These are phyloP conservation scores for Lonicera japonica DNA, from an alignment of 129 eudicot species.

Conservation along the genomic window DNA sequence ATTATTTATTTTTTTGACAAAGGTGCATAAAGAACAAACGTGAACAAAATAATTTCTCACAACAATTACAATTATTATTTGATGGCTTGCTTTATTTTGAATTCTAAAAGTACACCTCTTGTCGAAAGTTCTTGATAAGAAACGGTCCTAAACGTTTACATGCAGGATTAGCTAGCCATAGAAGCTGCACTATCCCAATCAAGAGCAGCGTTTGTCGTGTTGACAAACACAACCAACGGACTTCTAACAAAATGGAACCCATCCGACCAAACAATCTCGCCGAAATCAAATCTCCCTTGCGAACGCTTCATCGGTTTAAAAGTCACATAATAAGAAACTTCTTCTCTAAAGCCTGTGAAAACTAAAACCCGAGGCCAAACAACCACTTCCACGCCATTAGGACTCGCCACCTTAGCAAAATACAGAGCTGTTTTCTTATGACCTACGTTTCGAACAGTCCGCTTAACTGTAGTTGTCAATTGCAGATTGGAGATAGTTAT, in stretches of 20 bases:
- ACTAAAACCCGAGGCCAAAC: constrained; percentile 66
- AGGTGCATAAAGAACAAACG: too few relatives aligned
- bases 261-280: constrained; percentile 73
- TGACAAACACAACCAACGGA: constrained; percentile 55
- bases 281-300: constrained; percentile 61
- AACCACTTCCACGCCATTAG: constrained; percentile 58
- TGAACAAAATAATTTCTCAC: too few relatives aligned
- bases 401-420: constrained; percentile 35
- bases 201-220: constrained; percentile 17
- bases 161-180: too few relatives aligned
- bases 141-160: too few relatives aligned
- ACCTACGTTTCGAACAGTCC: constrained; percentile 56
- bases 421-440: constrained; percentile 34
- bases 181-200: not conserved
- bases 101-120: too few relatives aligned
- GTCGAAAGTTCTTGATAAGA: too few relatives aligned
- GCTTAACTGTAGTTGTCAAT: constrained; percentile 30
- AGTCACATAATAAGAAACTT: constrained; percentile 39
- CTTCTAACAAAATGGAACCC: constrained; percentile 58
- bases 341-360: constrained; percentile 39
- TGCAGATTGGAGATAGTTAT: constrained; percentile 44
- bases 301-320: constrained; percentile 48
- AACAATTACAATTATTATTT: too few relatives aligned
- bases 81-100: too few relatives aligned
- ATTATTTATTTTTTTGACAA: too few relatives aligned